Evolutionary conservation across 1,139 yeast genomes (phyloP).

Genomic region (Pichia sp.): DNA sequence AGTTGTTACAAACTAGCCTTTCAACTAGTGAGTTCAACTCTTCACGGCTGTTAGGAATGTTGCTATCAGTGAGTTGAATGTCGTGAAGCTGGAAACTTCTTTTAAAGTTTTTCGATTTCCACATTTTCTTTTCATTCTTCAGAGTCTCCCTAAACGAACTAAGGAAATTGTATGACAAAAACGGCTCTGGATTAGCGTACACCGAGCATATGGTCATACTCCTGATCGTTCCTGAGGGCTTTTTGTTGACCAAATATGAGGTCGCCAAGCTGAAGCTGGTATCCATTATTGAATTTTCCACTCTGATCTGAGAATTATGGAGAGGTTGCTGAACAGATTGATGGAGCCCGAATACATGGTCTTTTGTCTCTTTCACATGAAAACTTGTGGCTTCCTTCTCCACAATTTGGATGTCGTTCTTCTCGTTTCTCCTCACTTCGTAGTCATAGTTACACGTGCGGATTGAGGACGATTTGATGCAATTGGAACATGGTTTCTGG

Average conservation of each 20-base stretch:
- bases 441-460: conserved; percentile 1
- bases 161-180: background rate
- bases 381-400: background rate
- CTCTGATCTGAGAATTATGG: background rate
- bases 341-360: background rate
- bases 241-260: conserved; percentile 1
- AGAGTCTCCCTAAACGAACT: conserved; percentile 3
- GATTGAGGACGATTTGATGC: conserved; percentile 1
- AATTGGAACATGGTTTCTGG: conserved; percentile 14
- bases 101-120: conserved; percentile 13
- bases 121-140: conserved; percentile 8
- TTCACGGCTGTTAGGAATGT: background rate
- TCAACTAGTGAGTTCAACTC: conserved; percentile 5
- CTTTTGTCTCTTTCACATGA: background rate
- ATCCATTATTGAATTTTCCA: conserved; percentile 1
- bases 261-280: background rate
- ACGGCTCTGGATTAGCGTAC: background rate
- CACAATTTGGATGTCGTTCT: background rate
- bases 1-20: conserved; percentile 13
- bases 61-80: background rate
- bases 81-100: background rate
- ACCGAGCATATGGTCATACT: background rate
- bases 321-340: background rate
- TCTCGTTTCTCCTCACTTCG: background rate
- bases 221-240: conserved; percentile 14